Base-by-base conservation (phyloP, 768 basidiomycete genomes). In the Lentinula guzmanii region DNA sequence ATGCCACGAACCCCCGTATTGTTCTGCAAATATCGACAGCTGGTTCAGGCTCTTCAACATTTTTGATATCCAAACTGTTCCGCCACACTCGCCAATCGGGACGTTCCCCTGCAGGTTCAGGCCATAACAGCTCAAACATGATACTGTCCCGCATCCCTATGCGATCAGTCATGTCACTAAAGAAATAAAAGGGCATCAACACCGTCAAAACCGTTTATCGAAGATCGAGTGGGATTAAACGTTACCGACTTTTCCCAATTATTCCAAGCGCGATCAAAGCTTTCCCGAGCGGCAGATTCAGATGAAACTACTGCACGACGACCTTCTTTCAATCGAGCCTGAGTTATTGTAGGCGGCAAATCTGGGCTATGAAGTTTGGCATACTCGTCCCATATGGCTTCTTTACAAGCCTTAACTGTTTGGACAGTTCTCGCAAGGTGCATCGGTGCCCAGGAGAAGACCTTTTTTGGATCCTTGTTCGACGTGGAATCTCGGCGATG, bases 151-250 rank as follows among this genome's bases (percentile, higher is more conserved):
- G 81, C 75, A 90, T 82, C 52, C 79, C 77, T 48, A 87, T 85
- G 11, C 89, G 86, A 65, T 89, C 86, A 45, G 76, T 76, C 90
- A 92, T 91, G 63, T 92, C 90, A 64, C 90, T 91, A 61, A 21
- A 62, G 46, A 57, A 48, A 24, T 42, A 64, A 54, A 67, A 5
- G 61, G 63, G 37, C 16, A 48, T 53, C 56, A 35, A 64, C 37
- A 61, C 62, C n/a, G 34, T 39, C 5, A 64, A 50, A 54, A 54
- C 21, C 37, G 34, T 46, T 34, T 8, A 42, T 41, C 55, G 24
- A 11, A 53, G 11, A 51, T 51, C 41, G 55, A 56, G 52, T 8
- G 11, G 34, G 52, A 58, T 56, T 34, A 46, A 52, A 24, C 41
- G 31, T 24, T 56, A 71, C 85, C 69, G 52, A 91, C 90, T 77